Base-by-base conservation (phyloP, 192 early-diverging fungal species). In the Polychytrium aggregatum region DNA sequence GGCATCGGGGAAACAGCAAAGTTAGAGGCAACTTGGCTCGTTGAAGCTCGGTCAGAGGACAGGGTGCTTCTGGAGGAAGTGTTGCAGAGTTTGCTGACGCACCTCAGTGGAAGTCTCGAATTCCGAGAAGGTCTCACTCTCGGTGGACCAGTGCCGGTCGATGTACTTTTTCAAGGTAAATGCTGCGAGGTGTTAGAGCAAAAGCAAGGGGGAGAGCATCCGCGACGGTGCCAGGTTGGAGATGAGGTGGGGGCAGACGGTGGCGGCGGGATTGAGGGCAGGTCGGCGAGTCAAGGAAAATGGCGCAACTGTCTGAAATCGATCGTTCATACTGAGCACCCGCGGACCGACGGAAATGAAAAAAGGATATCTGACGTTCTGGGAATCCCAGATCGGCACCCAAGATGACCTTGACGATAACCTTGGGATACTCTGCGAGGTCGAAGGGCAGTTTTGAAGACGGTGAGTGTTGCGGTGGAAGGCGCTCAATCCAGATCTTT, bases 131-230 rank as follows among this genome's bases (percentile, higher is more conserved):
- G n/a, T n/a, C 11, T 52, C 50, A 16, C 18, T 24, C 21, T 46
- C 35, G 6, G 4, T 25, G 1, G 76, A 77, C 89, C 89, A 92
- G 59, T 89, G 83, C 17, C 70, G 71, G 44, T 71, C 68, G 18
- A 87, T 61, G 52, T 85, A 90, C 16, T 71, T 76, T 57, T 83
- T 86, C 21, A 92, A 60, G 37, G 82, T 67, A 7, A 90, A 53
- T 10, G 82, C 83, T 21, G 83, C 79, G 20, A 76, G 67, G 52
- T 79, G 56, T 50, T 28, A n/a, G 26, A 18, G 41, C 44, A n/a
- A 38, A 50, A 27, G 27, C 46, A 50, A 29, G 31, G 35, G 25
- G 20, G 37, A 41, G 56, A 56, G 48, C 67, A 60, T 56, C 44
- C 48, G 22, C 21, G 36, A 34, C 47, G 10, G 16, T n/a, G 20